Base-by-base conservation (phyloP, 345 rosid genomes). In the Alliaria petiolata region DNA sequence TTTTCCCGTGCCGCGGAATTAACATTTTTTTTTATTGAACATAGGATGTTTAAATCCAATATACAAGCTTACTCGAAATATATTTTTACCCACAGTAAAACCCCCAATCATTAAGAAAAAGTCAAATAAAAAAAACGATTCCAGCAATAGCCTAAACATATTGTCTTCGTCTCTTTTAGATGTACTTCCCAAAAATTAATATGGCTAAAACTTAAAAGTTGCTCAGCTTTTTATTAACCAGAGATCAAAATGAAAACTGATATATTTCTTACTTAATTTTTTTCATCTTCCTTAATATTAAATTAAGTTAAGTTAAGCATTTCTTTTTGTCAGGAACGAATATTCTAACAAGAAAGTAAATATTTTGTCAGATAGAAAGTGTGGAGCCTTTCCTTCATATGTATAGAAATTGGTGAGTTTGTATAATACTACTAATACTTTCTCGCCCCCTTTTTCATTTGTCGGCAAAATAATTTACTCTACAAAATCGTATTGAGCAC, bases 331-430 rank as follows among this genome's bases (percentile, higher is more conserved):
- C 78, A 38, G 72, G 46, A 25, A 20, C 39, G 33, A 46, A 36
- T 64, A 62, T 25, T 53, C 25, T 38, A 71, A 50, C 43, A 14
- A 70, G 30, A 5, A 30, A 19, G 25, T 1, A 34, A 6, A 51
- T 7, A 17, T 16, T 7, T 10, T 62, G 79, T 76, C 79, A 76
- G 75, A 53, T 62, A 62, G 53, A 76, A 76, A 76, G 79, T 69
- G 61, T 46, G 53, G 64, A 76, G 47, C 53, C 79, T 69, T 76
- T 75, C 35, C 38, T 74, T 49, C 56, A 12, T 52, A 33, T 67
- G 26, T 67, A 43, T 34, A 58, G 19, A 56, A 38, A 55, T 8
- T 39, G 11, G 20, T 50, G 67, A 30, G 36, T 25, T 59, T 59
- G 46, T 67, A 60, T 59, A 59, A 40, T 60, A 59, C n/a, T n/a